Evolutionary conservation across 1,284 basidiomycete species (phyloP).

Genomic region (Psilocybe mexicana): DNA sequence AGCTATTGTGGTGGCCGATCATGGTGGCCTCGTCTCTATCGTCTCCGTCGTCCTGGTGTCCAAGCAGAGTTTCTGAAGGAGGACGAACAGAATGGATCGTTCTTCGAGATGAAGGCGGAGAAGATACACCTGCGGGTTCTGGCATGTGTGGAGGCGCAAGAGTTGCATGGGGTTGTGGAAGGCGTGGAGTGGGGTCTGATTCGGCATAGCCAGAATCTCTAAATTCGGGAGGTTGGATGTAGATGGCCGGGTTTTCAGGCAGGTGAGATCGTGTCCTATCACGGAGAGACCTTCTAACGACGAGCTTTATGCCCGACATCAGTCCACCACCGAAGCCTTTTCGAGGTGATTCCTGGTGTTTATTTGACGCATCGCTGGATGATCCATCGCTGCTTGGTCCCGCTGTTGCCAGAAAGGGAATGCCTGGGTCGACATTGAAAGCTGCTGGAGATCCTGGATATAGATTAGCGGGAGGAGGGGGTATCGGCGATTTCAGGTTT

Average conservation of each 20-base stretch:
- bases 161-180: not conserved
- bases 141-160: not conserved
- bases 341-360: not conserved
- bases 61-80: slow-evolving; percentile 15
- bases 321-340: slow-evolving; percentile 28
- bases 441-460: slow-evolving; percentile 19
- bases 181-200: slow-evolving; percentile 5
- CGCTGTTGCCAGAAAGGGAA: slow-evolving; percentile 29
- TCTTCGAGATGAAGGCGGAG: slow-evolving; percentile 1
- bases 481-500: slow-evolving; percentile 18
- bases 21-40: not conserved
- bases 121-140: not conserved
- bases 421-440: slow-evolving; percentile 32
- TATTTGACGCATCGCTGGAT: slow-evolving; percentile 10
- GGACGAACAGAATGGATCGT: slow-evolving; percentile 3
- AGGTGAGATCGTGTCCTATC: slow-evolving; percentile 1
- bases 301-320: slow-evolving; percentile 27
- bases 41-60: slow-evolving; percentile 3
- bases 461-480: slow-evolving; percentile 26
- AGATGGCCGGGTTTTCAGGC: not conserved
- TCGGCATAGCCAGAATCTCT: slow-evolving; percentile 24
- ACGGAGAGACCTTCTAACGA: slow-evolving; percentile 22
- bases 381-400: slow-evolving; percentile 17
- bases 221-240: slow-evolving; percentile 8
- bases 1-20: not conserved